Conservation (phyloP, 192 early-diverging fungal species). For the Backusella parvicylindrica region DNA sequence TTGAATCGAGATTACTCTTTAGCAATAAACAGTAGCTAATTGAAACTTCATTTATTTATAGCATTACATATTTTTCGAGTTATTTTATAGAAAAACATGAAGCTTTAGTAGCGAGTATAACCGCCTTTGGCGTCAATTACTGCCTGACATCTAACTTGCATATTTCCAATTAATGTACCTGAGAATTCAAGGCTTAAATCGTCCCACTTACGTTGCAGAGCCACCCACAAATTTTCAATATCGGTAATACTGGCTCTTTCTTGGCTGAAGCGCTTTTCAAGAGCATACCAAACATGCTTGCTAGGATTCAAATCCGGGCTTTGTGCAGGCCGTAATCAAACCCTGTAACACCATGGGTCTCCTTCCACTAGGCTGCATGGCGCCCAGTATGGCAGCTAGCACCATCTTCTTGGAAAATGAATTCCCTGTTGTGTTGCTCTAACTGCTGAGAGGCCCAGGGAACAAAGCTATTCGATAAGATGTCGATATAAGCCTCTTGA, state of each 20-base stretch:
- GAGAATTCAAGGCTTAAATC: too few relatives aligned
- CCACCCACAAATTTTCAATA: neutral
- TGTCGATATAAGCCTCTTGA: too few relatives aligned
- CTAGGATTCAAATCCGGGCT: constrained; percentile 14
- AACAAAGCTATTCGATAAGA: neutral
- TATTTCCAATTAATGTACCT: neutral
- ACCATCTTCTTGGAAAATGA: neutral
- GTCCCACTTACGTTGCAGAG: neutral
- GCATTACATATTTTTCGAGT: too few relatives aligned
- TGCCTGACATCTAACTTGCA: neutral
- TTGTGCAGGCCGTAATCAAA: constrained; percentile 15
- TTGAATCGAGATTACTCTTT: too few relatives aligned
- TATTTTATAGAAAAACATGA: too few relatives aligned
- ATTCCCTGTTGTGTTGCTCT: neutral
- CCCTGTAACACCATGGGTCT: neutral
- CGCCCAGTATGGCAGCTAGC: neutral
- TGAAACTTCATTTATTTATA: too few relatives aligned
- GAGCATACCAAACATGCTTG: constrained; percentile 8
- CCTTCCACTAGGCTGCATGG: neutral
- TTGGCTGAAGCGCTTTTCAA: neutral
- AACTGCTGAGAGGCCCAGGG: neutral
- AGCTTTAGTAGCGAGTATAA: too few relatives aligned
- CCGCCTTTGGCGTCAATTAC: neutral
- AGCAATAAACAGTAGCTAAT: too few relatives aligned
- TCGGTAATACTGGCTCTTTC: neutral